Base-by-base conservation (phyloP, 345 rosid genomes). In the Gossypium longicalyx region DNA sequence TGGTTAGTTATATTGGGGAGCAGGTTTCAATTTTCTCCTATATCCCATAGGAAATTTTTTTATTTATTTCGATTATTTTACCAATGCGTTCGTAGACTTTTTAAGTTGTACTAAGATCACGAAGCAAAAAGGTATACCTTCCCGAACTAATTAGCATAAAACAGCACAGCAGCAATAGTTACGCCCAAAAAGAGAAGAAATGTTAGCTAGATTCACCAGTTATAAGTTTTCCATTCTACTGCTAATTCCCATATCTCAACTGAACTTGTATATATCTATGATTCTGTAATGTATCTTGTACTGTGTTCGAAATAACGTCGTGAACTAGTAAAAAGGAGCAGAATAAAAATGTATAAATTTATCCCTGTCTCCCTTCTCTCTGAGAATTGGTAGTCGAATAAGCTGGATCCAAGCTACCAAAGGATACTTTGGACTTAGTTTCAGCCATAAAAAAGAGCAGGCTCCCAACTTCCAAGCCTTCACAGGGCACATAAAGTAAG, bases 201-300 rank as follows among this genome's bases (percentile, higher is more conserved):
- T n/a, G 19, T 38, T 3, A 38, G 48, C 16, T 38, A 41, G 68
- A 41, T n/a, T 64, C 15, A 64, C 23, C 10, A 64, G 48, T 41
- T 64, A 38, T 79, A 83, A 67, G 25, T 17, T 67, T 61, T 49
- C 34, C 63, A 19, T 78, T 76, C 56, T 67, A 67, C 48, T 76
- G 54, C 58, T 72, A 34, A 34, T 4, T 34, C 1, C 41, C 41
- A 34, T 34, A 34, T 34, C 41, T 34, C 41, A 34, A 41, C 22
- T 20, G 12, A 67, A 15, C 8, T 22, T 34, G 9, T 67, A 20
- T 67, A 22, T 45, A 22, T 45, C 1, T 13, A 17, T 38, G 12
- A 6, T 2, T 17, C 7, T 27, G 44, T 60, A 23, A 19, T 12
- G 8, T 47, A 20, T 20, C 52, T 19, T 67, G 5, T 45, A 22